A percentile compares a stretch with the other conserved stretches of the same genome.
These are phyloP conservation scores for Nasturtium officinale DNA, from an alignment of 345 rosid genomes.

Conservation along the genomic window DNA sequence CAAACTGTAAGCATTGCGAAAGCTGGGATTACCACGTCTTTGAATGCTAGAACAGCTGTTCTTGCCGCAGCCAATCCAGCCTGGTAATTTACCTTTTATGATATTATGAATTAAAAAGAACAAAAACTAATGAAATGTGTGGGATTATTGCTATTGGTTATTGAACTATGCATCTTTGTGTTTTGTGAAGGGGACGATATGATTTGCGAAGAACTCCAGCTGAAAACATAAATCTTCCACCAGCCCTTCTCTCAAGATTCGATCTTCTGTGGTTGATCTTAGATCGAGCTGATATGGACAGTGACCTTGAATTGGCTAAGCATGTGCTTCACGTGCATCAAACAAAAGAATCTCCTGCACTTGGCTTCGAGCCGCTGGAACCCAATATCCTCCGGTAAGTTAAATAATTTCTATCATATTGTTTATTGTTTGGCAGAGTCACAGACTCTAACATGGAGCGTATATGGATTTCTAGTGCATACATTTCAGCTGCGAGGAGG, in stretches of 20 bases:
- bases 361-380: conserved; percentile 88
- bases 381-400: conserved; percentile 82
- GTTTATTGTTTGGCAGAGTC: not conserved
- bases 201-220: conserved; percentile 95
- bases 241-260: conserved; percentile 92
- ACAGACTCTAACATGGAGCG: conserved; percentile 21
- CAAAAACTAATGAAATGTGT: not conserved
- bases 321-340: conserved; percentile 94
- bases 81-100: conserved; percentile 55
- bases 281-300: conserved; percentile 97
- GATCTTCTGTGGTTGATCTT: conserved; percentile 95
- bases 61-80: conserved; percentile 99
- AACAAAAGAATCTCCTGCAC: conserved; percentile 85
- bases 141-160: conserved; percentile 19
- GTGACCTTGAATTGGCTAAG: conserved; percentile 93
- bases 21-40: conserved; percentile 97
- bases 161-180: conserved; percentile 27
- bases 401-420: not conserved
- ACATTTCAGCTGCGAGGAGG: conserved; percentile 93
- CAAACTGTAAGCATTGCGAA: conserved; percentile 99
- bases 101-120: not conserved
- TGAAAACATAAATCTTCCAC: conserved; percentile 95
- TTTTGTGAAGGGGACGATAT: conserved; percentile 83
- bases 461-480: conserved; percentile 59
- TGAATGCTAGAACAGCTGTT: conserved; percentile 97